Evolutionary conservation across 371 early-diverging fungal genomes (phyloP), one percentile per base, ranked within the genome.

Genomic region (Saksenaea vasiformis): DNA sequence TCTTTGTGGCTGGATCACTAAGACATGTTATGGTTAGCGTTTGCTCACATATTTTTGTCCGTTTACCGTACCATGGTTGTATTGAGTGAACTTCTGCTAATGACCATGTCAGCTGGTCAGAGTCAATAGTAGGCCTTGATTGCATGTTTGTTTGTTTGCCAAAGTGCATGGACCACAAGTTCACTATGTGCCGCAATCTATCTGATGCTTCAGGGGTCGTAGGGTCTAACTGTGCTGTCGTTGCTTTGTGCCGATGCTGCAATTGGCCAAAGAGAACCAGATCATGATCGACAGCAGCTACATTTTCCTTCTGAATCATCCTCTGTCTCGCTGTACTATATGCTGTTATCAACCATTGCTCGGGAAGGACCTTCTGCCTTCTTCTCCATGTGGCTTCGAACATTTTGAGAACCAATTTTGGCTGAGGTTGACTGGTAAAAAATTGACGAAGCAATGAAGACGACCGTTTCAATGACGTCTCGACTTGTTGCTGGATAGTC

Each of bases 401-500:
- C 51, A 47, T 47, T 22, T 47, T 47, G 22, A 47, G 22, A 5
- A 47, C 19, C 22, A 22, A 22, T n/a, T 47, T 22, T 10, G 22
- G 51, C 22, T 10, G 10, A n/a, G 51, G 51, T 47, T 47, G 51
- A 57, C 54, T 17, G 5, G 61, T 24, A 26, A 61, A 61, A 10
- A 61, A 38, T 14, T 60, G 41, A 10, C 61, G 61, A 7, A 61
- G 37, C 3, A 61, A n/a, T 2, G 61, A 61, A 5, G 51, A 31
- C n/a, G 51, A 47, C 7, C 51, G 17, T 11, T 47, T 47, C 22
- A 47, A 22, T 0, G 51, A 47, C 24, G 51, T n/a, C 22, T 47
- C 51, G 11, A 22, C 51, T 22, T 47, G 51, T 22, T 47, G 51
- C 37, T 79, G 78, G 37, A 84, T 79, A 66, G 75, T 72, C 1